Evolutionary conservation across 192 early-diverging fungal species (phyloP).

Genomic region (Backusella australiensis): DNA sequence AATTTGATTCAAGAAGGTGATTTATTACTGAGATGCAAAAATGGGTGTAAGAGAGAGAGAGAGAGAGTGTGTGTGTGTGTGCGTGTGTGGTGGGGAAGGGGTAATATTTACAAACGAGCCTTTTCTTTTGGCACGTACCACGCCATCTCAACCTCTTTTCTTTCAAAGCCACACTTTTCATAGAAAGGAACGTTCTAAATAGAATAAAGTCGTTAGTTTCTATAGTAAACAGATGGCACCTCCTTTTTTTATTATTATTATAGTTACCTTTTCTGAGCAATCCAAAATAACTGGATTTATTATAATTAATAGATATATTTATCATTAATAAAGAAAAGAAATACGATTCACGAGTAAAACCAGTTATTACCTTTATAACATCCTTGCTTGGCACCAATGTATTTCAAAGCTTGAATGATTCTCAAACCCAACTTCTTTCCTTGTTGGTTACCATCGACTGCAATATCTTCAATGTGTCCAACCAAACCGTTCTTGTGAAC

Average conservation of each 20-base stretch:
- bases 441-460: conserved; percentile 56
- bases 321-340: neutral
- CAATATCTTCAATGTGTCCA: conserved; percentile 83
- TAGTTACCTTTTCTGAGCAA: conserved; percentile 57
- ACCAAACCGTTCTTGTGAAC: conserved; percentile 74
- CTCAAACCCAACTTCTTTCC: conserved; percentile 58
- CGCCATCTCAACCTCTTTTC: conserved; percentile 70
- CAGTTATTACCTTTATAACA: conserved; percentile 75
- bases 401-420: conserved; percentile 81
- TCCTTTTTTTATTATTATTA: neutral
- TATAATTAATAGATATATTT: neutral
- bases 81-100: neutral
- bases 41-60: neutral
- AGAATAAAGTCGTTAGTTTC: conserved; percentile 31
- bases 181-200: conserved; percentile 79
- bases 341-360: neutral
- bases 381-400: conserved; percentile 73
- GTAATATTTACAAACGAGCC: conserved; percentile 9
- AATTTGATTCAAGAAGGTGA: neutral
- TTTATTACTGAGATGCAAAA: conserved; percentile 5
- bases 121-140: conserved; percentile 53
- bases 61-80: neutral
- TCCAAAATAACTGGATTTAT: conserved; percentile 44
- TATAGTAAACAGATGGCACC: neutral
- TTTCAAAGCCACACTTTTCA: conserved; percentile 80